Evolutionary conservation across 2,329 filamentous ascomycete species (phyloP).

Genomic region (Talaromyces sp.): DNA sequence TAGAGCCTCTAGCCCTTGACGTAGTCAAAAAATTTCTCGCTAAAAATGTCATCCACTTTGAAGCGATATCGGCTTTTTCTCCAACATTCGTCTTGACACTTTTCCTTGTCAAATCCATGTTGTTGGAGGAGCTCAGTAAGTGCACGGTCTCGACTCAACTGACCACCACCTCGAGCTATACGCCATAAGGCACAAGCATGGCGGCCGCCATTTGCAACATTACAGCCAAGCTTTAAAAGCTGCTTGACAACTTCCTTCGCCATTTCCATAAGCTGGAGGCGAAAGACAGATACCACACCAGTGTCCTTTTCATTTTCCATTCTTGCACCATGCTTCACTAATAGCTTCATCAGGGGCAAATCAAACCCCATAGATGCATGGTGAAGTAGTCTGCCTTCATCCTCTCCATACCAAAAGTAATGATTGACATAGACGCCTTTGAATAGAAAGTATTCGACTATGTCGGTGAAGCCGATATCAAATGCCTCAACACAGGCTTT

Average conservation of each 20-base stretch:
- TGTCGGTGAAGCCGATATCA: neutral
- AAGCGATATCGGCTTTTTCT: no score
- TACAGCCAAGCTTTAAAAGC: neutral
- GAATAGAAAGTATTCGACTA: neutral
- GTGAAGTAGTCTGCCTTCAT: neutral
- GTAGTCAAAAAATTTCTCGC: no score
- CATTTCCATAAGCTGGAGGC: no score
- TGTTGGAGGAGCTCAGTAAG: neutral
- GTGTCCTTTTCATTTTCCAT: slow-evolving; percentile 1
- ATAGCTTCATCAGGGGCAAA: neutral
- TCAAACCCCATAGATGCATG: neutral
- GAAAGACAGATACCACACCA: neutral
- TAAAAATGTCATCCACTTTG: no score
- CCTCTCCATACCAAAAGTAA: neutral
- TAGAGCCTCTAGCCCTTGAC: no score
- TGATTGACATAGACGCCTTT: neutral
- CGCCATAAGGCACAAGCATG: neutral
- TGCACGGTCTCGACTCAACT: neutral
- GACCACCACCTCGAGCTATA: neutral
- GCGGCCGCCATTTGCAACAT: neutral
- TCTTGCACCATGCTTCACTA: slow-evolving; percentile 2
- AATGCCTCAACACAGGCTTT: neutral
- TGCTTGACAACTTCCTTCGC: neutral
- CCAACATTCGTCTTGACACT: no score
- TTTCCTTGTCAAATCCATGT: no score